Percentiles rank a stretch among this genome's conserved stretches.
phyloP scores from a whole-genome alignment of 352 stramenopile species.

The Pythium myriotylum region DNA sequence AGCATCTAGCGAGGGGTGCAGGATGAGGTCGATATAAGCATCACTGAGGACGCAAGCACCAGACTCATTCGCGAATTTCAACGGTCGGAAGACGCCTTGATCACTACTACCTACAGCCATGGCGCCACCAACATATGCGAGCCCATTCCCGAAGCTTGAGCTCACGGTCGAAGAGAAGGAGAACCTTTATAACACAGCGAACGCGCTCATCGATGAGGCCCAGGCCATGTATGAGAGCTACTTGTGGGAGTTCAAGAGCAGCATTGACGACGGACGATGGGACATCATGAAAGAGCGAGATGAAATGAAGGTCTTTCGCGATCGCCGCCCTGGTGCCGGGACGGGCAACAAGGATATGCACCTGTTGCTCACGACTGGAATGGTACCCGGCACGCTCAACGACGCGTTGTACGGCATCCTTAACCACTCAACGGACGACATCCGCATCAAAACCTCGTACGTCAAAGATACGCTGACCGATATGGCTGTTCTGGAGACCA shows the following conservation, averaged over 20 bases:
- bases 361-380: conserved; percentile 30
- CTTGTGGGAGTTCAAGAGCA: conserved; percentile 35
- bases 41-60: too few species aligned
- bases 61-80: background rate
- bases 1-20: too few species aligned
- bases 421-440: conserved; percentile 38
- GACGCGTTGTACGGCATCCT: conserved; percentile 66
- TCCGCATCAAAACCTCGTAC: conserved; percentile 59
- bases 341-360: conserved; percentile 20
- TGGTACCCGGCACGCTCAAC: conserved; percentile 47
- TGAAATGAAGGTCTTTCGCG: conserved; percentile 45
- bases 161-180: conserved; percentile 46
- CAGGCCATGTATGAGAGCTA: conserved; percentile 48
- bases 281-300: conserved; percentile 44
- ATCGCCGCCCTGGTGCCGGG: conserved; percentile 34
- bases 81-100: background rate
- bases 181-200: conserved; percentile 43
- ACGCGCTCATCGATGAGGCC: conserved; percentile 47
- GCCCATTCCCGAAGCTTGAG: conserved; percentile 47
- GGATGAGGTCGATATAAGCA: too few species aligned
- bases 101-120: background rate
- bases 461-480: conserved; percentile 45
- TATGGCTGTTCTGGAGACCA: conserved; percentile 48
- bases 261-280: conserved; percentile 42
- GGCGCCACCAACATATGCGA: conserved; percentile 32